phyloP scores from a whole-genome alignment of 2,329 filamentous ascomycete genomes.

The Penicillium brevicompactum region DNA sequence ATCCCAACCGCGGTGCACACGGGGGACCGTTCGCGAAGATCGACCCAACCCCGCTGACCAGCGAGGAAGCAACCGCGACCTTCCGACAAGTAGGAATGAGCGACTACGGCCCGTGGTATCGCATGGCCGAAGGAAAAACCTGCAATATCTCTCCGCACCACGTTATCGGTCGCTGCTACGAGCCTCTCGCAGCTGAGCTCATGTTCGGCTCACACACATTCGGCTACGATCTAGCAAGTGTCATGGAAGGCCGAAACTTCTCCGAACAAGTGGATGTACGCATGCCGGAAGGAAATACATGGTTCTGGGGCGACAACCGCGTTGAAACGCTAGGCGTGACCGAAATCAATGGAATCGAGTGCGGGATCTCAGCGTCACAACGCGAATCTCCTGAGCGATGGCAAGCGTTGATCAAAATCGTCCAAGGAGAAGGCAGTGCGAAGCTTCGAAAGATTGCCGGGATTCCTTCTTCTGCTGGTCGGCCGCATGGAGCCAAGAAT shows the following conservation, averaged over 20 bases:
- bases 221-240: slow-evolving; percentile 49
- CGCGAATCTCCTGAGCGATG: slow-evolving; percentile 49
- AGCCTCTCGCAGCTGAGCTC: slow-evolving; percentile 51
- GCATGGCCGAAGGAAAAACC: slow-evolving; percentile 45
- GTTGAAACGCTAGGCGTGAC: slow-evolving; percentile 59
- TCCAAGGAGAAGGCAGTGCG: slow-evolving; percentile 37
- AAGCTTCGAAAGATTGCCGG: slow-evolving; percentile 11
- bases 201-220: slow-evolving; percentile 47
- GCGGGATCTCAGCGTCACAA: slow-evolving; percentile 48
- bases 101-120: slow-evolving; percentile 57
- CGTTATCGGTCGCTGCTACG: slow-evolving; percentile 58
- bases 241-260: slow-evolving; percentile 51
- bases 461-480: slow-evolving; percentile 24
- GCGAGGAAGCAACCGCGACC: slow-evolving; percentile 34
- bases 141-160: slow-evolving; percentile 54
- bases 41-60: slow-evolving; percentile 25
- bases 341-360: slow-evolving; percentile 56
- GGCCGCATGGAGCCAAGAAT: neutral
- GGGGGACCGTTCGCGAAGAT: slow-evolving; percentile 16
- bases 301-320: slow-evolving; percentile 61
- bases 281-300: slow-evolving; percentile 49
- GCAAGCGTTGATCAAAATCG: slow-evolving; percentile 48
- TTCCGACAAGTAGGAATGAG: slow-evolving; percentile 46
- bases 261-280: slow-evolving; percentile 51
- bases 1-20: slow-evolving; percentile 23